A percentile compares a stretch with the other conserved stretches of the same genome.
phyloP scores from a whole-genome alignment of 2,329 filamentous ascomycete genomes.

The Colletotrichum sp. region DNA sequence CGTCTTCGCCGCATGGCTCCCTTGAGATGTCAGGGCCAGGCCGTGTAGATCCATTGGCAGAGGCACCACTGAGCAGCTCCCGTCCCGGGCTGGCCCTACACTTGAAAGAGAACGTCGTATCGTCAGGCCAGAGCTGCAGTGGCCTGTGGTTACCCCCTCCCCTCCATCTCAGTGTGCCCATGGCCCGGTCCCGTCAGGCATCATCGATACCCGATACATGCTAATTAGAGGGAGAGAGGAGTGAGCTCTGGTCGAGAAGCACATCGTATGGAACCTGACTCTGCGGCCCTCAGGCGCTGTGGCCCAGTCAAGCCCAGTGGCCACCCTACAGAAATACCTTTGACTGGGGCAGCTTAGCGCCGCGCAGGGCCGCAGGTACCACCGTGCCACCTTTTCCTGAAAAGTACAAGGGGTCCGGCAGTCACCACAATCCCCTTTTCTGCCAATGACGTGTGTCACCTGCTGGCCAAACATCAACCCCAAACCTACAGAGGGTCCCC shows the following conservation, averaged over 20 bases:
- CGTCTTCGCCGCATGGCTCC: background rate
- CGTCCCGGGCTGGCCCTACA: background rate
- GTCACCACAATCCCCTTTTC: slow-evolving; percentile 22
- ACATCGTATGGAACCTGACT: background rate
- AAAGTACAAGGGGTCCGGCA: slow-evolving; percentile 22
- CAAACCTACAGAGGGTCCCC: slow-evolving; percentile 22
- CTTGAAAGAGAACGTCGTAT: slow-evolving; percentile 1
- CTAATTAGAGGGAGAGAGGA: background rate
- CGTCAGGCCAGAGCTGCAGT: slow-evolving; percentile 11
- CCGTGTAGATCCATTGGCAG: background rate
- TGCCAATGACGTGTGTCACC: slow-evolving; percentile 24
- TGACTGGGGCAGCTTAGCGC: slow-evolving; percentile 17
- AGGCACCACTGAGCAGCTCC: background rate
- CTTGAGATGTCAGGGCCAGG: background rate
- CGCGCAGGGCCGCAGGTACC: slow-evolving; percentile 21
- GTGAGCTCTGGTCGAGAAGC: background rate
- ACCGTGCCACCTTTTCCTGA: slow-evolving; percentile 16
- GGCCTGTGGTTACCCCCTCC: background rate
- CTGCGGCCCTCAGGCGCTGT: background rate
- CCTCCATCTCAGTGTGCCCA: background rate
- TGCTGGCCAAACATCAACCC: slow-evolving; percentile 21
- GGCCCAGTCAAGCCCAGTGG: background rate
- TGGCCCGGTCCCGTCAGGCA: slow-evolving; percentile 13
- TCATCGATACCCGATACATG: slow-evolving; percentile 18
- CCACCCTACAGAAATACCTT: background rate